A percentile compares a stretch with the other conserved stretches of the same genome.
Conservation (phyloP, 345 rosid species). For the Eucalyptus albens region DNA sequence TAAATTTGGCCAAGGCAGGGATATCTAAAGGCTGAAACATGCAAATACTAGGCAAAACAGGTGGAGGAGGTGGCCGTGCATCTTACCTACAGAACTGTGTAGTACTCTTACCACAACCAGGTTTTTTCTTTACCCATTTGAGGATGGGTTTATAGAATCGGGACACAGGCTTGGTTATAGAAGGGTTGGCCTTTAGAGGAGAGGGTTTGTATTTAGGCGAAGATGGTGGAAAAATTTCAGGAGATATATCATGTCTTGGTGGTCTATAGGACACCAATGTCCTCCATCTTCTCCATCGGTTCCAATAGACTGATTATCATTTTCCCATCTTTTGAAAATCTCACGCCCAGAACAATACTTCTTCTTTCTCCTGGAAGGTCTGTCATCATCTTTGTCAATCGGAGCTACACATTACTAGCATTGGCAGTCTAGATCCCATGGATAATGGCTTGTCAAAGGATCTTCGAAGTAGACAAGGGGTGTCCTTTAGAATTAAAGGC, state of each 20-base stretch:
- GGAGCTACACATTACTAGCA: not conserved
- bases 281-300: not conserved
- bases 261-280: no score
- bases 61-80: not conserved
- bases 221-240: not conserved
- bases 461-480: not conserved
- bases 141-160: not conserved
- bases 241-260: not conserved
- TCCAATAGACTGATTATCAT: not conserved
- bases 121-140: not conserved
- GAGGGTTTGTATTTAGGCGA: not conserved
- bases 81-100: not conserved
- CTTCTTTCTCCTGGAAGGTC: not conserved
- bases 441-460: not conserved
- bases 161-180: not conserved
- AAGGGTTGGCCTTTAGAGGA: not conserved
- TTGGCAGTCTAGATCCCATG: not conserved
- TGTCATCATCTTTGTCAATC: not conserved
- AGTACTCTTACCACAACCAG: no score
- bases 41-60: not conserved
- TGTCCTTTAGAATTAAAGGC: not conserved
- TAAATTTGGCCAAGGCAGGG: not conserved
- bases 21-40: not conserved
- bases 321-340: not conserved
- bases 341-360: accelerated